phyloP scores from a whole-genome alignment of 2,329 filamentous ascomycete genomes.

The Ophiostoma pallidulum region DNA sequence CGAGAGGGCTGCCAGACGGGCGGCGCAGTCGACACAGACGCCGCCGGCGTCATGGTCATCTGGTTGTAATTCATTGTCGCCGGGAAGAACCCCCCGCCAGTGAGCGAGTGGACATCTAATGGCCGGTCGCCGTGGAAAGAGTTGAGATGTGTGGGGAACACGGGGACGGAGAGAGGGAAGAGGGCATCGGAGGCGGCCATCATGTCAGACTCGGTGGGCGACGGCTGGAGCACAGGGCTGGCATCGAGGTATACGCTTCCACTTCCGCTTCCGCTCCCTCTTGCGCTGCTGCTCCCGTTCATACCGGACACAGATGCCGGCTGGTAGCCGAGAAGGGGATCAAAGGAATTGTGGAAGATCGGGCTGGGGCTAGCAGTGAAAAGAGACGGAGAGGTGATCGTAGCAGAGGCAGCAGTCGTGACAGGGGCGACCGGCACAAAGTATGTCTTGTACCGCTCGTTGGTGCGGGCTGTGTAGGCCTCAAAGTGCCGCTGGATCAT shows the following conservation, averaged over 20 bases:
- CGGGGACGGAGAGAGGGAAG: slow-evolving; percentile 9
- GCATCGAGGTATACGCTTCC: slow-evolving; percentile 10
- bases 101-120: not conserved
- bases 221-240: slow-evolving; percentile 7
- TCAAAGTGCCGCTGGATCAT: slow-evolving; percentile 18
- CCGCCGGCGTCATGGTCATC: not conserved
- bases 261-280: slow-evolving; percentile 6
- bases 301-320: not conserved
- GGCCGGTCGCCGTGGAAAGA: slow-evolving; percentile 25
- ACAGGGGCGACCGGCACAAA: slow-evolving; percentile 26
- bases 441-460: slow-evolving; percentile 53
- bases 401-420: slow-evolving; percentile 13
- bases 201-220: slow-evolving; percentile 29
- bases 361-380: slow-evolving; percentile 37
- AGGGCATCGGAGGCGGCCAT: slow-evolving; percentile 21
- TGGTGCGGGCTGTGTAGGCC: slow-evolving; percentile 34
- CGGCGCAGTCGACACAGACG: slow-evolving; percentile 33
- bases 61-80: slow-evolving; percentile 16
- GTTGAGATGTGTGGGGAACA: slow-evolving; percentile 22
- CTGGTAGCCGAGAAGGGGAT: not conserved
- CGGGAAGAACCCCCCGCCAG: not conserved
- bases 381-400: slow-evolving; percentile 27
- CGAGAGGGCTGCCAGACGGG: too few species aligned
- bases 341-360: slow-evolving; percentile 33
- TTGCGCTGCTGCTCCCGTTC: not conserved